Evolutionary conservation across 257 asterid species (phyloP).

Genomic region (Galeopsis tetrahit): DNA sequence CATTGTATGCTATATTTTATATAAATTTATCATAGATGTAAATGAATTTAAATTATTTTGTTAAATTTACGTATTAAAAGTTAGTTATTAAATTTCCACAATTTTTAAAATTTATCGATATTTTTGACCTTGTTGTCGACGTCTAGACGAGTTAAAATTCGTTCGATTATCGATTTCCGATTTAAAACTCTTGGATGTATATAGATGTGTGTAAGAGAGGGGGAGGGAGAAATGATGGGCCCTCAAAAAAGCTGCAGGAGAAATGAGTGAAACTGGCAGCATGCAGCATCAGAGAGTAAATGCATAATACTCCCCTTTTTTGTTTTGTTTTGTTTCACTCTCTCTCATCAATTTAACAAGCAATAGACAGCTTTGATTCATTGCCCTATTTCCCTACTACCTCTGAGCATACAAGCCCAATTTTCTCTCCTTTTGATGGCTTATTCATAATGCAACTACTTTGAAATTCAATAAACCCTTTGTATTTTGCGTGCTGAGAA

Average conservation of each 20-base stretch:
- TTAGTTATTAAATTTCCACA: too few relatives aligned
- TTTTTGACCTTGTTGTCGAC: too few relatives aligned
- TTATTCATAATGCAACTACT: constrained; percentile 41
- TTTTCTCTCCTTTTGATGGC: constrained; percentile 46
- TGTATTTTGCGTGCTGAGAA: constrained; percentile 36
- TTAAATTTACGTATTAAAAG: too few relatives aligned
- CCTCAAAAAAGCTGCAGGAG: constrained; percentile 76
- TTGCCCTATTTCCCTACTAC: constrained; percentile 39
- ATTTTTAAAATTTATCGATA: too few relatives aligned
- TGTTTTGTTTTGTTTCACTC: background rate
- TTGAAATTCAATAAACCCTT: constrained; percentile 32
- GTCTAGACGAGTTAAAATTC: too few relatives aligned
- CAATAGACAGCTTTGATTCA: constrained; percentile 39
- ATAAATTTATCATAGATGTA: too few relatives aligned
- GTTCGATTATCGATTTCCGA: too few relatives aligned
- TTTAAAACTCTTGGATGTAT: too few relatives aligned
- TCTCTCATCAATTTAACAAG: constrained; percentile 5
- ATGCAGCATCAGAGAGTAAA: constrained; percentile 44
- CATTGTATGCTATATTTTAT: too few relatives aligned
- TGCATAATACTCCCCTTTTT: constrained; percentile 29
- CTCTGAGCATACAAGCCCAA: constrained; percentile 21
- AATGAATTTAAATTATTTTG: too few relatives aligned
- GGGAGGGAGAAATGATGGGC: constrained; percentile 47
- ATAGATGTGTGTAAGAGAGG: background rate
- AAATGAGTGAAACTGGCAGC: constrained; percentile 84